Base-by-base conservation (phyloP, 169 alveolate genomes). In the Plasmodium gonderi region DNA sequence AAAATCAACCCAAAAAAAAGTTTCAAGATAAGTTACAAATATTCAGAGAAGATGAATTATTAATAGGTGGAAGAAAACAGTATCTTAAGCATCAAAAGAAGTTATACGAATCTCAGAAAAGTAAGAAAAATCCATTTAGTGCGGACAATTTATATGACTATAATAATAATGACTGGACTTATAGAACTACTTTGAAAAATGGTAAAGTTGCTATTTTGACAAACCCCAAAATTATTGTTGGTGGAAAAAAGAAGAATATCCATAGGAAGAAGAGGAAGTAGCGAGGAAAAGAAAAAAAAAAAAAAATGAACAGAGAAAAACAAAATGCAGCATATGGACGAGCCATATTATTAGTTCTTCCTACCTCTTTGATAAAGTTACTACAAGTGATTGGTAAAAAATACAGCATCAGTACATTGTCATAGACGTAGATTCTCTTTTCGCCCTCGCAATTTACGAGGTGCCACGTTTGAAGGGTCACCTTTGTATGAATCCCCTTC, bases 1-100 rank as follows among this genome's bases (percentile, higher is more conserved):
- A 95, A 64, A 81, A 89, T 17, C 96, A 96, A 6, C 94, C 95
- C 4, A 90, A 96, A 67, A 94, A 92, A 44, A 87, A 87, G 33
- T 87, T 51, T 75, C 75, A 92, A 64, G 96, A 95, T 23, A 87
- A 87, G 67, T 67, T 87, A 11, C 69, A 95, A 20, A 93, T 96
- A 31, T 83, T 96, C 42, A 95, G 97, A 65, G 98, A 96, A 83
- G 98, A 96, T 75, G 97, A 96, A 74, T 76, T 96, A 3, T 69
- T 94, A 91, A 94, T 94, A 65, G 95, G 96, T 11, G 96, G 96
- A 6, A 94, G 95, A 29, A 92, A 94, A 83, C 94, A 91, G 42
- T 68, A 72, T 49, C n/a, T 94, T 29, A 68, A 42, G 11, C 95
- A 91, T 76, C 94, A 94, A 51, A 90, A 90, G 64, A 94, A 94